Percentiles rank a stretch among this genome's conserved stretches.
Evolutionary conservation across 176 grass and related monocot species (phyloP).

Genomic region (Raddia distichophylla): DNA sequence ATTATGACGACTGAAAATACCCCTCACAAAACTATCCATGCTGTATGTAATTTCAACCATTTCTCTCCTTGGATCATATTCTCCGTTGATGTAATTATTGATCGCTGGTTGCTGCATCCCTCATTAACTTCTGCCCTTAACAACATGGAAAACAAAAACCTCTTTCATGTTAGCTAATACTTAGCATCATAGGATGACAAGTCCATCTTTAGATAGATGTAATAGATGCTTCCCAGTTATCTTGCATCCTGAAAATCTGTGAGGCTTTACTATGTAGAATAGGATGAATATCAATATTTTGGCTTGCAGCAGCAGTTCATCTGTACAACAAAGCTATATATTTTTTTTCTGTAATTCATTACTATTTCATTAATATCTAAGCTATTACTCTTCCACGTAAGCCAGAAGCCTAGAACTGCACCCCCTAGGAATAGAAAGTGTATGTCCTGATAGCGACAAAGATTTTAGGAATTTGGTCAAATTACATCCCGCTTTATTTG

Average conservation of each 20-base stretch:
- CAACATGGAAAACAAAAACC: background rate
- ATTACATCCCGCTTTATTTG: slow-evolving; percentile 6
- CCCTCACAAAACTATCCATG: slow-evolving; percentile 68
- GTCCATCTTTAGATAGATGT: slow-evolving; percentile 11
- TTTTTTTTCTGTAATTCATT: background rate
- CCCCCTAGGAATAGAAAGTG: background rate
- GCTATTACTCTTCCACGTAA: background rate
- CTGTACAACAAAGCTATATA: background rate
- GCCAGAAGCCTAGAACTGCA: background rate
- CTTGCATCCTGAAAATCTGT: background rate
- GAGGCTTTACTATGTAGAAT: background rate
- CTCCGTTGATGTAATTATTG: background rate
- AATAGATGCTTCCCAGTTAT: background rate
- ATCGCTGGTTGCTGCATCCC: background rate
- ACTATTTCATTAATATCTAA: background rate
- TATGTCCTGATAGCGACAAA: background rate
- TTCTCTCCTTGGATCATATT: slow-evolving; percentile 9
- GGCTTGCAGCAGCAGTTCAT: background rate
- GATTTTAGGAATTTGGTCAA: background rate
- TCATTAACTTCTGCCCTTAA: background rate
- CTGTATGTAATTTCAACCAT: slow-evolving; percentile 50
- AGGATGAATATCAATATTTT: background rate
- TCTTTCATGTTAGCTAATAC: background rate
- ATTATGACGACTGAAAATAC: slow-evolving; percentile 53
- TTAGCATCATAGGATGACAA: background rate